Evolutionary conservation across 441 rosid genomes (phyloP).

Genomic region (Adansonia gregorii): DNA sequence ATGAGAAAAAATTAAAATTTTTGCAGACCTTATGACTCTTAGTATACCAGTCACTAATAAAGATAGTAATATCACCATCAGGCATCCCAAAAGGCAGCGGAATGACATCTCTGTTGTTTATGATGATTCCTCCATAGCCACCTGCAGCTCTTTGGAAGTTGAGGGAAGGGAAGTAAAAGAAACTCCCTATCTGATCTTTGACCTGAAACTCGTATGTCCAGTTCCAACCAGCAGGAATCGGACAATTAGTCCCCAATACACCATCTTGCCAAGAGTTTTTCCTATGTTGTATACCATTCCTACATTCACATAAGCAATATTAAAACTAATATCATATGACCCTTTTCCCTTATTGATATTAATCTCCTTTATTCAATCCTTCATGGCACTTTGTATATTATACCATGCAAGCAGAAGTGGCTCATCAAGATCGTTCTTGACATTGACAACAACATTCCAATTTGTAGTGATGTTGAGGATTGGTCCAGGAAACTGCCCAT

Average conservation of each 20-base stretch:
- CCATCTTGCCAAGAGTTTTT: constrained; percentile 97
- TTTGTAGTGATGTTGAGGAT: constrained; percentile 78
- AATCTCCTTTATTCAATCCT: neutral
- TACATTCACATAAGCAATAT: constrained; percentile 31
- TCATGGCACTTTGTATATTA: neutral
- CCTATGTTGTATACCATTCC: constrained; percentile 85
- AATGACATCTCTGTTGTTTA: constrained; percentile 76
- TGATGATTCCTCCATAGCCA: constrained; percentile 81
- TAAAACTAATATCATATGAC: neutral
- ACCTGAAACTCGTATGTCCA: constrained; percentile 95
- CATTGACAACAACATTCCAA: constrained; percentile 83
- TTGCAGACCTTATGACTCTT: constrained; percentile 71
- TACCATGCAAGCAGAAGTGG: constrained; percentile 88
- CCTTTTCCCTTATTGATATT: neutral
- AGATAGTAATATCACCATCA: constrained; percentile 73
- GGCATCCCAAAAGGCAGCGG: constrained; percentile 73
- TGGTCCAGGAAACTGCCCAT: constrained; percentile 85
- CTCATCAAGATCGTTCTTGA: constrained; percentile 83
- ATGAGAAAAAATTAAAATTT: constrained; percentile 12
- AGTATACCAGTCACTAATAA: constrained; percentile 83
- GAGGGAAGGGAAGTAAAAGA: constrained; percentile 79
- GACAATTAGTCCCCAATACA: constrained; percentile 89
- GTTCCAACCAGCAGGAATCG: constrained; percentile 91
- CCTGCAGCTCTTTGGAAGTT: constrained; percentile 82
- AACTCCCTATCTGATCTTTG: constrained; percentile 94